Conservation (phyloP, 768 basidiomycete species). For the Serendipita vermifera region DNA sequence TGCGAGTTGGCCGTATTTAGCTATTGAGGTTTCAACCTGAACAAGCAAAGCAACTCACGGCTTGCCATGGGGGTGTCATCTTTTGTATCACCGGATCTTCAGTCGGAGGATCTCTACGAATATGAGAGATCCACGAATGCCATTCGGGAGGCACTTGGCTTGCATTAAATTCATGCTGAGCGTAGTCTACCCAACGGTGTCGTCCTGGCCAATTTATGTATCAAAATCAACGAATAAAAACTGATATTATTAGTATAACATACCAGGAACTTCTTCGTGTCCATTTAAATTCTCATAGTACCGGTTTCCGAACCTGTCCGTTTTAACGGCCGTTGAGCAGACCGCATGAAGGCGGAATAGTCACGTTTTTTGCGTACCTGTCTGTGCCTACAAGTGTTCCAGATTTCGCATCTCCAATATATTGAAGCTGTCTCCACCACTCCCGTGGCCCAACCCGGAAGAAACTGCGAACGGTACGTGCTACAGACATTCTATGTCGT, state of each 20-base stretch:
- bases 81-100: conserved; percentile 61
- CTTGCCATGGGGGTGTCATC: conserved; percentile 65
- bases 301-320: conserved; percentile 75
- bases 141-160: conserved; percentile 91
- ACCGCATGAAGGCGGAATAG: background rate
- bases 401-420: conserved; percentile 88
- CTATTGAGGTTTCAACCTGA: background rate
- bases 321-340: background rate
- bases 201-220: conserved; percentile 42
- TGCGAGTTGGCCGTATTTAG: conserved; percentile 20
- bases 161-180: conserved; percentile 85
- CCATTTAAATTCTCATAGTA: conserved; percentile 88
- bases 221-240: background rate
- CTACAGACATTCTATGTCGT: no score
- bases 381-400: conserved; percentile 66
- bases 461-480: conserved; percentile 65
- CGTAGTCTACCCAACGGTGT: conserved; percentile 92
- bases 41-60: conserved; percentile 37
- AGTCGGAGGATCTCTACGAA: conserved; percentile 67
- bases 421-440: conserved; percentile 87
- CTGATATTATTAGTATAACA: conserved; percentile 18
- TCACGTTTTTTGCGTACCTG: conserved; percentile 52
- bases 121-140: conserved; percentile 92
- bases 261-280: conserved; percentile 80
- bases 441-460: conserved; percentile 64